A percentile compares a stretch with the other conserved stretches of the same genome.
Evolutionary conservation across 78 protist species (phyloP).

Genomic region (Anaeramoeba flamelloides): DNA sequence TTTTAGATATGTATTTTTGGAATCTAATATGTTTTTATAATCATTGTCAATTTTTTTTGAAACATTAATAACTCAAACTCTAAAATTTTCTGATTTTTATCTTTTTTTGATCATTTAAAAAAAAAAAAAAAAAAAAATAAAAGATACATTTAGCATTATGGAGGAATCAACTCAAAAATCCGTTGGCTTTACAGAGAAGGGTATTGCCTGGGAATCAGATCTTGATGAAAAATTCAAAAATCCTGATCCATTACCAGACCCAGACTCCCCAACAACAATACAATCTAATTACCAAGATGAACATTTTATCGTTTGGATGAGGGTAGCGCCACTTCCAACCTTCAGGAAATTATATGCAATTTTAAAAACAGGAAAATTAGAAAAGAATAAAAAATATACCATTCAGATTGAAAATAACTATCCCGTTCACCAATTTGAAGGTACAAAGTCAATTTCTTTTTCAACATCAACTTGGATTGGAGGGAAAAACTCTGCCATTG

Average conservation of each 20-base stretch:
- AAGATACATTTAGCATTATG: background rate
- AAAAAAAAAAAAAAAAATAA: background rate
- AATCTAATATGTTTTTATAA: no score
- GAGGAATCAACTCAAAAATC: background rate
- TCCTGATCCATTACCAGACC: no score
- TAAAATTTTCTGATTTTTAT: no score
- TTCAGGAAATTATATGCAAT: constrained; percentile 72
- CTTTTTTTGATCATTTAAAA: background rate
- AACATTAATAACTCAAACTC: no score
- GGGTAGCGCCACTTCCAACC: constrained; percentile 73
- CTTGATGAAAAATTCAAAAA: constrained; percentile 42
- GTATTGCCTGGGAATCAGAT: constrained; percentile 71
- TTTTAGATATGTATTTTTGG: no score
- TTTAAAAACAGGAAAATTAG: constrained; percentile 19
- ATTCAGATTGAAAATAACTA: constrained; percentile 26
- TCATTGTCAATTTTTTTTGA: no score
- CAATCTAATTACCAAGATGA: constrained; percentile 42
- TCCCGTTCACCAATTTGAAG: constrained; percentile 43
- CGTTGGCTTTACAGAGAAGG: constrained; percentile 20
- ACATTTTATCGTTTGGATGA: constrained; percentile 88
- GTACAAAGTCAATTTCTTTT: constrained; percentile 64
- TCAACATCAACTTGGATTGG: constrained; percentile 85
- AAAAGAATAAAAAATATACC: constrained; percentile 35
- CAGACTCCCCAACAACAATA: no score
- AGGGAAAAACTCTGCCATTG: constrained; percentile 74